Percentiles rank a stretch among this genome's conserved stretches.
Conservation (phyloP, 768 basidiomycete species). For the Thelephora aurantiotincta region DNA sequence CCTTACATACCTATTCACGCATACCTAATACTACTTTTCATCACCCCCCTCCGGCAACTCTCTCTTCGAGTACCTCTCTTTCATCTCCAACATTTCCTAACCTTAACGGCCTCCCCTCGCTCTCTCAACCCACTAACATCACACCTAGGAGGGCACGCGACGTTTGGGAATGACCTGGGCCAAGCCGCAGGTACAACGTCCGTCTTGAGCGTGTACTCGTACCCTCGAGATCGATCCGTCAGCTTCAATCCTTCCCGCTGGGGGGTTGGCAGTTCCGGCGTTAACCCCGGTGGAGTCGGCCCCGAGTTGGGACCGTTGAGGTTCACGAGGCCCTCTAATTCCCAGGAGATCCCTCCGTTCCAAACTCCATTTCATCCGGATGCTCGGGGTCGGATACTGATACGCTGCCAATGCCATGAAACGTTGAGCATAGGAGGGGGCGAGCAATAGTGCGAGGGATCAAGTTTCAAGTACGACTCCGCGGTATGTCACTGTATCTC, state of each 20-base stretch:
- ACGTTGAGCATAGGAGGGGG: too few species aligned
- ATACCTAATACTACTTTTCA: constrained; percentile 44
- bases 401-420: too few species aligned
- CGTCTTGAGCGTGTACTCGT: constrained; percentile 29
- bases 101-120: constrained; percentile 11
- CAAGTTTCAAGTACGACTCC: too few species aligned
- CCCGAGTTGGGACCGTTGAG: not conserved
- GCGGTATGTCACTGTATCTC: too few species aligned
- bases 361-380: not conserved
- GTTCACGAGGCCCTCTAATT: not conserved
- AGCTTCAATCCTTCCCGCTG: not conserved
- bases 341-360: not conserved
- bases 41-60: constrained; percentile 12
- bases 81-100: constrained; percentile 17
- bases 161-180: constrained; percentile 28
- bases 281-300: not conserved
- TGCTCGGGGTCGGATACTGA: not conserved
- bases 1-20: constrained; percentile 54
- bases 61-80: constrained; percentile 16
- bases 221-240: not conserved
- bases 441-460: too few species aligned
- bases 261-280: not conserved
- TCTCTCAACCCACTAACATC: constrained; percentile 3
- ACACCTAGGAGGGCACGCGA: not conserved
- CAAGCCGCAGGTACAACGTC: constrained; percentile 43